Conservation (phyloP, 352 stramenopile genomes). For the Phytophthora capsici region DNA sequence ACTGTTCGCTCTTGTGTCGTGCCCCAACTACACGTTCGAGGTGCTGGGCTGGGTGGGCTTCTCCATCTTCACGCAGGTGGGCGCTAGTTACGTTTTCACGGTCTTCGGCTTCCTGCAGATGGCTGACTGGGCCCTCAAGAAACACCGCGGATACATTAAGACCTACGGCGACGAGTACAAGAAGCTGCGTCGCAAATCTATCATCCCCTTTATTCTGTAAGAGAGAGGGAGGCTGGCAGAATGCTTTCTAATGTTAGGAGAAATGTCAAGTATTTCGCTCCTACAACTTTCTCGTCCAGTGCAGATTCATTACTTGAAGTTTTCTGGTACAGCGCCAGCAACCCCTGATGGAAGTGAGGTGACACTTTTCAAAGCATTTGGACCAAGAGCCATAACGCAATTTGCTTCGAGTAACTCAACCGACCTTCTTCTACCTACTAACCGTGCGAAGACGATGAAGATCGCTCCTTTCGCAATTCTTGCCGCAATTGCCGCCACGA, state of each 20-base stretch:
- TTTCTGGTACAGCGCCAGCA: too few relatives aligned
- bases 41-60: slow-evolving; percentile 91
- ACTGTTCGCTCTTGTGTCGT: slow-evolving; percentile 88
- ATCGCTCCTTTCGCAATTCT: not conserved
- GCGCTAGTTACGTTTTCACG: slow-evolving; percentile 87
- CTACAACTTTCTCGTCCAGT: too few relatives aligned
- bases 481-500: not conserved
- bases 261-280: too few relatives aligned
- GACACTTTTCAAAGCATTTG: too few relatives aligned
- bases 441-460: not conserved
- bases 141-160: slow-evolving; percentile 90
- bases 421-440: not conserved
- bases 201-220: slow-evolving; percentile 88
- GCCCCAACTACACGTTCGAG: slow-evolving; percentile 93
- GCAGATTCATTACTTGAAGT: too few relatives aligned
- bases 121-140: slow-evolving; percentile 90
- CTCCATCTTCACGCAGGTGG: slow-evolving; percentile 86
- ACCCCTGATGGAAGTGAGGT: too few relatives aligned
- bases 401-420: not conserved
- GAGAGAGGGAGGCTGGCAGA: not conserved
- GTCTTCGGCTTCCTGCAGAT: slow-evolving; percentile 88
- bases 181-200: slow-evolving; percentile 85
- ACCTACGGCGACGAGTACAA: slow-evolving; percentile 89
- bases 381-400: not conserved
- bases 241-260: too few relatives aligned